These are phyloP conservation scores for Scheffersomyces spartinae DNA, from an alignment of 805 yeast species.

Conservation along the genomic window DNA sequence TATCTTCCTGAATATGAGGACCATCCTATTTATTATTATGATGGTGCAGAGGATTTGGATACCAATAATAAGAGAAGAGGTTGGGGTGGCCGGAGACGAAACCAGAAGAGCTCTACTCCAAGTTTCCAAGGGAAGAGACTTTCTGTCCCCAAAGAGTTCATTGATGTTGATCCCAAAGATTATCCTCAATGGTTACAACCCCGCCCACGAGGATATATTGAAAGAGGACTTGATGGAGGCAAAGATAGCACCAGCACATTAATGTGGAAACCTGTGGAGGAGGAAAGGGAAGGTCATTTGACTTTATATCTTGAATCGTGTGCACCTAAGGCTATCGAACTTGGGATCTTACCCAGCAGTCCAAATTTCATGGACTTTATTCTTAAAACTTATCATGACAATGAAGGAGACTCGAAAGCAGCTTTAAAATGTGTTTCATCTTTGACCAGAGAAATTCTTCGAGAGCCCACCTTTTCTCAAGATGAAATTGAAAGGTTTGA, in stretches of 20 bases:
- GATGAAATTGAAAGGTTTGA: conserved; percentile 65
- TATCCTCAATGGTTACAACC: conserved; percentile 72
- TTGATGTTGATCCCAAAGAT: conserved; percentile 29
- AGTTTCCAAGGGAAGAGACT: conserved; percentile 12
- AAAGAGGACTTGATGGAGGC: conserved; percentile 65
- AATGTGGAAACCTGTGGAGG: conserved; percentile 48
- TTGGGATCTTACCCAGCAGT: conserved; percentile 48
- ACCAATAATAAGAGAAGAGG: conserved; percentile 13
- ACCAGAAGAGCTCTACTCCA: conserved; percentile 8
- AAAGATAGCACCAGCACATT: conserved; percentile 41
- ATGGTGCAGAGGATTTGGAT: conserved; percentile 15
- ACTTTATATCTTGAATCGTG: conserved; percentile 40
- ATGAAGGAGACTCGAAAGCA: conserved; percentile 39
- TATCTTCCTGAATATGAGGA: conserved; percentile 55
- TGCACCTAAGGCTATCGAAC: conserved; percentile 40
- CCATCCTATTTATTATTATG: conserved; percentile 59
- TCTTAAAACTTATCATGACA: conserved; percentile 40
- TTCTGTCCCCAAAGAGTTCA: conserved; percentile 37
- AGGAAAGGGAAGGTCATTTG: conserved; percentile 10
- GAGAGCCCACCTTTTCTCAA: conserved; percentile 64
- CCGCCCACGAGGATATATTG: conserved; percentile 69
- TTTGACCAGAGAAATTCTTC: conserved; percentile 46
- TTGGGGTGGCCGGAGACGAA: conserved; percentile 9
- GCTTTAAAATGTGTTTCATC: conserved; percentile 26
- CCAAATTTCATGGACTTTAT: conserved; percentile 79